Percentiles rank a stretch among this genome's conserved stretches.
Conservation (phyloP, 2,329 filamentous ascomycete genomes). For the Monosporascus cannonballus region DNA sequence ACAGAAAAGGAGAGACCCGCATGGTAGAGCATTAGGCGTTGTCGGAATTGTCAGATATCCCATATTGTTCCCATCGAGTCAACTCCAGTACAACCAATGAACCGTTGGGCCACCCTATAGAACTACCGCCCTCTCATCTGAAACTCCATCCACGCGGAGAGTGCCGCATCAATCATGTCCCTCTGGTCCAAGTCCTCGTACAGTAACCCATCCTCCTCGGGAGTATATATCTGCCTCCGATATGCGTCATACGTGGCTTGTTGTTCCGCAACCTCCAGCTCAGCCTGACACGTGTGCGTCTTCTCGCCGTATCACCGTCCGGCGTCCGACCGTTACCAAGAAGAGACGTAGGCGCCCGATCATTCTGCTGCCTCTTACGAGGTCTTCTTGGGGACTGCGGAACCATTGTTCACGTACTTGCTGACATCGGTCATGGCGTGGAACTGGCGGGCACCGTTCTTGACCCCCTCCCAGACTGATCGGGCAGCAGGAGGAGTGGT, state of each 20-base stretch:
- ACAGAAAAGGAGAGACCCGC: neutral
- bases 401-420: slow-evolving; percentile 57
- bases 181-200: neutral
- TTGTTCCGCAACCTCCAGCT: slow-evolving; percentile 1
- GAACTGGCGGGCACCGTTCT: slow-evolving; percentile 66
- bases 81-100: no score
- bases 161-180: neutral
- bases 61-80: no score
- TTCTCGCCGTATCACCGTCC: slow-evolving; percentile 14
- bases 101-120: neutral
- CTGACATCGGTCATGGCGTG: slow-evolving; percentile 73
- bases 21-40: neutral
- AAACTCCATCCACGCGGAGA: neutral
- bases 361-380: slow-evolving; percentile 34
- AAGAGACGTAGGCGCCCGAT: slow-evolving; percentile 2
- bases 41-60: neutral
- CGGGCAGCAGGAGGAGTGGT: slow-evolving; percentile 75
- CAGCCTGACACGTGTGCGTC: slow-evolving; percentile 5
- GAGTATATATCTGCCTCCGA: no score
- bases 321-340: slow-evolving; percentile 9
- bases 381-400: slow-evolving; percentile 59
- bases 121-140: neutral
- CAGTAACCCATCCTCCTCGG: neutral
- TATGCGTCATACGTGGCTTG: neutral
- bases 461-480: slow-evolving; percentile 74